Evolutionary conservation across 2,329 filamentous ascomycete genomes (phyloP).

Genomic region (Aspergillus tubingensis): DNA sequence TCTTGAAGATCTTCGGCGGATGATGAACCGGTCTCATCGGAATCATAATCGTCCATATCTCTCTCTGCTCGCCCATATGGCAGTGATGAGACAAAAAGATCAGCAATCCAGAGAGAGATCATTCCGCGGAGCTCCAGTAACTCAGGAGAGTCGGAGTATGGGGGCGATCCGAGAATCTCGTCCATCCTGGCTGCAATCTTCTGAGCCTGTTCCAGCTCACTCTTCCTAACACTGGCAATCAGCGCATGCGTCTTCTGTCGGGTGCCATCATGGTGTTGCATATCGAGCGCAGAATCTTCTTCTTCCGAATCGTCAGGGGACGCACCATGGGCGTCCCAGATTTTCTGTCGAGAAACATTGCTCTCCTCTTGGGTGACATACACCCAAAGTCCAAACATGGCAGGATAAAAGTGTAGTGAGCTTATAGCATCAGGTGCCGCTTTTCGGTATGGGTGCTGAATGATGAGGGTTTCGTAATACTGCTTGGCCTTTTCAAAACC

Average conservation of each 20-base stretch:
- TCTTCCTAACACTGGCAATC: slow-evolving; percentile 44
- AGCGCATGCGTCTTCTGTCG: slow-evolving; percentile 38
- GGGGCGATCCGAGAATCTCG: slow-evolving; percentile 66
- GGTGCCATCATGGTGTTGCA: slow-evolving; percentile 24
- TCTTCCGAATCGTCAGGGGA: slow-evolving; percentile 34
- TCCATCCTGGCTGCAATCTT: slow-evolving; percentile 71
- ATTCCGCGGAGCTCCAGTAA: slow-evolving; percentile 73
- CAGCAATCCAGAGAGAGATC: slow-evolving; percentile 72
- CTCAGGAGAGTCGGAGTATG: slow-evolving; percentile 67
- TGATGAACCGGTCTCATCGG: slow-evolving; percentile 18
- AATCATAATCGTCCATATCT: slow-evolving; percentile 5
- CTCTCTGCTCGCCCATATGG: slow-evolving; percentile 21
- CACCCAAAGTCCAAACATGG: slow-evolving; percentile 78
- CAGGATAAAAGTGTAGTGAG: slow-evolving; percentile 76
- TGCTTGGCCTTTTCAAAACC: slow-evolving; percentile 61
- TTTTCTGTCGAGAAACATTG: slow-evolving; percentile 45
- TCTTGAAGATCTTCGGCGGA: slow-evolving; percentile 25
- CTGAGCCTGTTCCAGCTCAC: slow-evolving; percentile 61
- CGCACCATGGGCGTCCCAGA: slow-evolving; percentile 32
- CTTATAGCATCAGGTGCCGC: slow-evolving; percentile 60
- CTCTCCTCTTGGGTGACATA: slow-evolving; percentile 69
- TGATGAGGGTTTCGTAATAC: slow-evolving; percentile 77
- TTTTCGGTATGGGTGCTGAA: slow-evolving; percentile 72
- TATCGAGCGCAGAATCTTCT: slow-evolving; percentile 29
- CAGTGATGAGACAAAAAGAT: slow-evolving; percentile 55